These are phyloP conservation scores for Silene conica DNA, from an alignment of 148 eudicot genomes.

Conservation along the genomic window DNA sequence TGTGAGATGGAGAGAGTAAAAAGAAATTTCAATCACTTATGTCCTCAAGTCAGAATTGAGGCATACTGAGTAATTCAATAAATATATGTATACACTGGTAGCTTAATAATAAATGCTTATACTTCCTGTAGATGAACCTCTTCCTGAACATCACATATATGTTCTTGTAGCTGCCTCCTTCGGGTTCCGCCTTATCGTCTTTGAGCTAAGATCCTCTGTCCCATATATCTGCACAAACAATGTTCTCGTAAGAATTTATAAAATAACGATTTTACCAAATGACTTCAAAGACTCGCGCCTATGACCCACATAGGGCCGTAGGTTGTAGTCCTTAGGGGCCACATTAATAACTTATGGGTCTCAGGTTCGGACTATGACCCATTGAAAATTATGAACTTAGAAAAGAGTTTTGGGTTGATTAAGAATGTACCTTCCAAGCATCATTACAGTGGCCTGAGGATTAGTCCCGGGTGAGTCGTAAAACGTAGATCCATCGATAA, in stretches of 20 bases:
- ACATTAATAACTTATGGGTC: no score
- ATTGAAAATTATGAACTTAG: no score
- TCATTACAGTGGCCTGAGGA: conserved; percentile 80
- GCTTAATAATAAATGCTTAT: conserved; percentile 1
- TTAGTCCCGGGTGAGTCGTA: conserved; percentile 63
- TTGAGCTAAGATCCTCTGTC: conserved; percentile 9
- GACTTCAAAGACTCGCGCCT: background rate
- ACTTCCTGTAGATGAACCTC: conserved; percentile 8
- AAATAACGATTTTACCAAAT: background rate
- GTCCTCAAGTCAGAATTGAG: background rate
- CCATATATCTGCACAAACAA: conserved; percentile 10
- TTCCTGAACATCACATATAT: background rate
- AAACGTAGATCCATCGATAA: conserved; percentile 67
- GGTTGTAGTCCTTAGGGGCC: no score
- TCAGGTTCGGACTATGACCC: no score
- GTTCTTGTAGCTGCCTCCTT: background rate
- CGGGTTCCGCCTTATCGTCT: background rate
- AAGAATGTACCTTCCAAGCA: conserved; percentile 72
- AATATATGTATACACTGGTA: conserved; percentile 1
- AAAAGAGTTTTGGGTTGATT: background rate
- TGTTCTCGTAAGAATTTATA: background rate
- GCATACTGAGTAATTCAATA: background rate
- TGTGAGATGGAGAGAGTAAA: background rate
- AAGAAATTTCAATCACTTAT: background rate
- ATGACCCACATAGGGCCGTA: no score